Evolutionary conservation across 352 stramenopile species (phyloP).

Genomic region (Lagenidium giganteum): DNA sequence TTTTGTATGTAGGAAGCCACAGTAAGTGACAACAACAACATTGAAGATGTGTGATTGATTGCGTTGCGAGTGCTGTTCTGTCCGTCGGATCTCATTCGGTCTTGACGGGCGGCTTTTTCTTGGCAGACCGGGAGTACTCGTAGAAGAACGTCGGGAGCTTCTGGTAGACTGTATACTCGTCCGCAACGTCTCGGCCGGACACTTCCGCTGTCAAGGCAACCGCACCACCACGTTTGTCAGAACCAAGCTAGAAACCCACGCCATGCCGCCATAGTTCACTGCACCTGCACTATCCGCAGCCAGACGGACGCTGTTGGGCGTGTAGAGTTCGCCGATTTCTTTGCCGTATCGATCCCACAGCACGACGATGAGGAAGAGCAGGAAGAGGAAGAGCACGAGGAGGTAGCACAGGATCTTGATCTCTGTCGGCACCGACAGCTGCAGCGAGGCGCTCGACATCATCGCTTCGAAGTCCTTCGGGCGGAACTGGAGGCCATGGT

Average conservation of each 20-base stretch:
- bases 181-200: conserved; percentile 59
- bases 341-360: conserved; percentile 84
- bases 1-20: too few species aligned
- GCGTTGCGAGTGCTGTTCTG: too few species aligned
- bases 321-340: conserved; percentile 81
- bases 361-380: conserved; percentile 76
- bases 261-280: too few species aligned
- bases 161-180: conserved; percentile 83
- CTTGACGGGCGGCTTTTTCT: too few species aligned
- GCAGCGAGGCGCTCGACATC: conserved; percentile 19
- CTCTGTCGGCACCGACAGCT: conserved; percentile 43
- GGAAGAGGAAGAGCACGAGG: conserved; percentile 66
- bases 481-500: conserved; percentile 13
- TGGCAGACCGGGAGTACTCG: too few species aligned
- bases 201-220: conserved; percentile 16
- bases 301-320: conserved; percentile 22
- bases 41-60: too few species aligned
- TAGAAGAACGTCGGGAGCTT: conserved; percentile 87
- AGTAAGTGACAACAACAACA: too few species aligned
- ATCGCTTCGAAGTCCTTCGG: conserved; percentile 13
- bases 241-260: too few species aligned
- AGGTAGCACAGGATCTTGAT: conserved; percentile 66
- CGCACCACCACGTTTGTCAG: too few species aligned
- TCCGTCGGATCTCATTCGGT: too few species aligned
- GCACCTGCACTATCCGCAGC: conserved; percentile 14